Evolutionary conservation across 768 basidiomycete genomes (phyloP), one percentile per base, ranked within the genome.

Genomic region (Imleria badia): DNA sequence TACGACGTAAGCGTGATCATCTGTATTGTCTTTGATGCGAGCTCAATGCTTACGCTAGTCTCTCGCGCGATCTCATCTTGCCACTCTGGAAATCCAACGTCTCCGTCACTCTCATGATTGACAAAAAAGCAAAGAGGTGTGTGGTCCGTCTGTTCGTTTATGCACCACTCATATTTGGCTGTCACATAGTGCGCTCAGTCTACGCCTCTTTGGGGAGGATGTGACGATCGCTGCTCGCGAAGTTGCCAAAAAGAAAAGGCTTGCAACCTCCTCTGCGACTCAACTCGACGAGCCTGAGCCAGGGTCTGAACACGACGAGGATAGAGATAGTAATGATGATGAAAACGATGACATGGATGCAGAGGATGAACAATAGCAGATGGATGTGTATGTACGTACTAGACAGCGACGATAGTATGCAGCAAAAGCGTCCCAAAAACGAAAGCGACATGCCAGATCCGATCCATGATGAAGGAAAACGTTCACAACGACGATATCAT

Each of bases 101-200:
- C 13, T 96, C 94, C 0, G 68, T 96, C 48, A 84, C 88, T 1
- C 77, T 98, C 54, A 94, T 98, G 93, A 85, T 97, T 50, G 94
- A 98, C 73, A 99, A 98, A 72, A 90, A 90, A 66, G 91, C 94
- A 23, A 98, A 98, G 74, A 92, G 89, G 95, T 93, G 41, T 12
- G 76, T 39, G 7, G 68, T 31, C 33, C 11, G 17, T 15, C 13
- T 3, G 31, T n/a, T 20, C 10, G 34, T 10, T 5, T 31, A 2
- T 11, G 5, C 35, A 41, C 12, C 13, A 19, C 39, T 47, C 33
- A 55, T 29, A 49, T 35, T 48, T 38, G 45, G 36, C 13, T 48
- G 53, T 33, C 33, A 14, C 10, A 5, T 56, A 98, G 95, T 64
- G 94, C 93, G 2, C 75, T 98, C 56, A 94, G 91, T 54, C 73